phyloP scores from a whole-genome alignment of 805 yeast species.

The Wickerhamiella slavikovae region DNA sequence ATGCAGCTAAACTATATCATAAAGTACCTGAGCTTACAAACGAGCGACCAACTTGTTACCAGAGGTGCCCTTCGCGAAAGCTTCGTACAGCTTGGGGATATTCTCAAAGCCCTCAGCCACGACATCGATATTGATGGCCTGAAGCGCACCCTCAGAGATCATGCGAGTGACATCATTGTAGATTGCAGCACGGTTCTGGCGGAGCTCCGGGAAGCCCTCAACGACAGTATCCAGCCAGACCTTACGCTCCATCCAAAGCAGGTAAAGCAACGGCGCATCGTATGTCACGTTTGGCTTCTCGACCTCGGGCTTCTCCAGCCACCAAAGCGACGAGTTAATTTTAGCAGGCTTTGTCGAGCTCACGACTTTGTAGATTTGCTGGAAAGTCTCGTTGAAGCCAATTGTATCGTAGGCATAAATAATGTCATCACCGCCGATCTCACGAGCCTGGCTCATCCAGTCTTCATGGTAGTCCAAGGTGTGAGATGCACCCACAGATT shows the following conservation, averaged over 20 bases:
- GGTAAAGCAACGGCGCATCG: conserved; percentile 7
- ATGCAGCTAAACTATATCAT: no score
- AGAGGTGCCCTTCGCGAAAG: conserved; percentile 9
- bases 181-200: conserved; percentile 2
- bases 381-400: conserved; percentile 6
- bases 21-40: no score
- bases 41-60: conserved; percentile 12
- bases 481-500: conserved; percentile 29
- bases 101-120: conserved; percentile 11
- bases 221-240: conserved; percentile 6
- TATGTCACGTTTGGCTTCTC: conserved; percentile 1
- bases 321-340: conserved; percentile 1
- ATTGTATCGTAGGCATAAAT: conserved; percentile 13
- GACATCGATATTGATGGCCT: conserved; percentile 8
- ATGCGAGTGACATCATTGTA: conserved; percentile 5
- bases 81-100: conserved; percentile 9
- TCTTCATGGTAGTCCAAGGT: conserved; percentile 26
- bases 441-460: conserved; percentile 24
- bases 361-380: conserved; percentile 4
- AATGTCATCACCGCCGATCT: conserved; percentile 10
- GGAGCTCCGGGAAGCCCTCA: conserved; percentile 2
- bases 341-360: conserved; percentile 1
- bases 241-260: conserved; percentile 8
- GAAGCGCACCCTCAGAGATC: conserved; percentile 4
- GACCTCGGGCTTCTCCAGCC: not conserved